Conservation (phyloP, 2,329 filamentous ascomycete species). For the Penicillium occitanis region DNA sequence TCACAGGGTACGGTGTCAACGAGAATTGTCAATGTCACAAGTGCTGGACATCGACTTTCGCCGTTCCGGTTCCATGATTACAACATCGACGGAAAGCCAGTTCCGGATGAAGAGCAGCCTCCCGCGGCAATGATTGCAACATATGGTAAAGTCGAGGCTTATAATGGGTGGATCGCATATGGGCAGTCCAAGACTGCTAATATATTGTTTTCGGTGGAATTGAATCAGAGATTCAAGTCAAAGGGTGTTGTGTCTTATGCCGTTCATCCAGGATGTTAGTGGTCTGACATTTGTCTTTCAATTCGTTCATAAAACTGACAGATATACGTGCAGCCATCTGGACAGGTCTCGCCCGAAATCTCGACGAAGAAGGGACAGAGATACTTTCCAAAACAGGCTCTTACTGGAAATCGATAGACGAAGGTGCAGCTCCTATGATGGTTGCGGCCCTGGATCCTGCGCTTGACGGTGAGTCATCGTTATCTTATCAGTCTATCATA, state of each 20-base stretch:
- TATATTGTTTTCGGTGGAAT: slow-evolving; percentile 41
- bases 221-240: slow-evolving; percentile 31
- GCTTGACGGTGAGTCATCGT: slow-evolving; percentile 27
- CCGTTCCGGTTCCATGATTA: slow-evolving; percentile 34
- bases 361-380: slow-evolving; percentile 25
- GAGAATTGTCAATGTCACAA: slow-evolving; percentile 28
- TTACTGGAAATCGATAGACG: slow-evolving; percentile 40
- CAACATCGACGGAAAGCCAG: slow-evolving; percentile 26
- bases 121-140: slow-evolving; percentile 9
- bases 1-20: slow-evolving; percentile 16
- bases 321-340: slow-evolving; percentile 27
- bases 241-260: slow-evolving; percentile 39
- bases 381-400: slow-evolving; percentile 30
- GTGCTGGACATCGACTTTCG: slow-evolving; percentile 28
- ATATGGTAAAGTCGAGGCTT: slow-evolving; percentile 15
- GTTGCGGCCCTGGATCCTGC: slow-evolving; percentile 47
- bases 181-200: slow-evolving; percentile 45
- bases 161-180: slow-evolving; percentile 31
- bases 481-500: background rate
- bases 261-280: slow-evolving; percentile 42
- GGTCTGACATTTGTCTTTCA: background rate
- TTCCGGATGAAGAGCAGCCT: slow-evolving; percentile 21
- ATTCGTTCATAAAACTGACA: slow-evolving; percentile 5
- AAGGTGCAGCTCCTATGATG: slow-evolving; percentile 46
- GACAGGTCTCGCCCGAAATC: slow-evolving; percentile 25